Conservation (phyloP, 768 basidiomycete genomes). For the Lactifluus subvellereus region DNA sequence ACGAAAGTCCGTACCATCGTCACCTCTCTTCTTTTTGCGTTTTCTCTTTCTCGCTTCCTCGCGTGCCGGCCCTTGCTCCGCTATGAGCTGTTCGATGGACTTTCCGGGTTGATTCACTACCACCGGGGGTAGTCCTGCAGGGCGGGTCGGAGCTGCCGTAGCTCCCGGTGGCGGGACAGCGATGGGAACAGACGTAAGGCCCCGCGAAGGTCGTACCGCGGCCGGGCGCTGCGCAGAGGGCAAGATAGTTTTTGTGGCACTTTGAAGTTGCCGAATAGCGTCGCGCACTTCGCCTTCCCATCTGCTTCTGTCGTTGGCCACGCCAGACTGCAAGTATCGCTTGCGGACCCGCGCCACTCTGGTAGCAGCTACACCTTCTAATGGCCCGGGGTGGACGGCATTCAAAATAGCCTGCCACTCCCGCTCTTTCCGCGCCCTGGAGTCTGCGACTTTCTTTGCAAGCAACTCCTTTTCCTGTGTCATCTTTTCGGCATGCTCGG, state of each 20-base stretch:
- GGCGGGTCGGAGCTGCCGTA: constrained; percentile 2
- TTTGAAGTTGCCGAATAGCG: constrained; percentile 50
- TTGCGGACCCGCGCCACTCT: constrained; percentile 51
- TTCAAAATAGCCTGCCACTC: constrained; percentile 60
- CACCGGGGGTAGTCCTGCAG: constrained; percentile 34
- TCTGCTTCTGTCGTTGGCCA: constrained; percentile 42
- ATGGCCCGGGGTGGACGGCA: constrained; percentile 47
- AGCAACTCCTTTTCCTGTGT: constrained; percentile 47
- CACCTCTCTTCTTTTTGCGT: constrained; percentile 33
- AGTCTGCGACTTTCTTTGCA: constrained; percentile 60
- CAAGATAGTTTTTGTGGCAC: constrained; percentile 42
- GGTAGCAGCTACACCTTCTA: constrained; percentile 43
- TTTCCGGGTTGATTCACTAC: constrained; percentile 45
- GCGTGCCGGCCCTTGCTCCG: constrained; percentile 45
- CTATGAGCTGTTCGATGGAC: constrained; percentile 45
- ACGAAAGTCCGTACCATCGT: constrained; percentile 23
- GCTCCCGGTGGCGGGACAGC: constrained; percentile 1
- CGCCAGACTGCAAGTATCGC: constrained; percentile 55
- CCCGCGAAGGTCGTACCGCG: background rate
- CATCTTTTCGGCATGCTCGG: constrained; percentile 32
- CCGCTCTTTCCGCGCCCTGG: constrained; percentile 49
- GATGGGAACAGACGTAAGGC: background rate
- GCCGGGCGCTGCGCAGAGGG: constrained; percentile 31
- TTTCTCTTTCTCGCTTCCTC: constrained; percentile 31
- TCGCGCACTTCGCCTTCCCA: constrained; percentile 61